Base-by-base conservation (phyloP, 2,329 filamentous ascomycete genomes). In the Trichothecium roseum region DNA sequence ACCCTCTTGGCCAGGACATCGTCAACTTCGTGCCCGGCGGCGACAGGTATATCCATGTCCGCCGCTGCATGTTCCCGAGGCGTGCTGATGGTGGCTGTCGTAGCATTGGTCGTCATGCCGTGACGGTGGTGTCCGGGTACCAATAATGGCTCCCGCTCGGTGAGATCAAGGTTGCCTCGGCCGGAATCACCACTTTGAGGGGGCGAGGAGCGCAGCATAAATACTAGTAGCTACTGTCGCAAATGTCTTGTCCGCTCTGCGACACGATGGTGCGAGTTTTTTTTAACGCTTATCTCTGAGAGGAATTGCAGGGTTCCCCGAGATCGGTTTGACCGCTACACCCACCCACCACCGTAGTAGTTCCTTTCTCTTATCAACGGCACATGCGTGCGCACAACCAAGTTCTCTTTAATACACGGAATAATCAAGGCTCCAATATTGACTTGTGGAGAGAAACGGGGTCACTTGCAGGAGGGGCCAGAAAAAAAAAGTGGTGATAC, bases 1-100 rank as follows among this genome's bases (percentile, higher is more conserved):
- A 74, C 61, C 7, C 49, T 53, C 29, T 53, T 56, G 8, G 46
- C 48, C 35, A 45, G 38, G 15, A n/a, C 32, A 17, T 14, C 14
- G 14, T 34, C 36, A n/a, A n/a, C 15, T 17, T 18, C 13, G 18
- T 20, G 18, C 13, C 16, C 13, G 4, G 30, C 16, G 10, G 9
- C 9, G 18, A 7, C 18, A 18, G 15, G 14, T 16, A 32, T 32
- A 9, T 17, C 14, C n/a, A 32, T 9, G 30, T 18, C 18, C 9
- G 30, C 30, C 14, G 15, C 14, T n/a, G 6, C 22, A 17, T 20
- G 4, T 3, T 22, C 4, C 15, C 14, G 31, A 8, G 24, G 4
- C 31, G 16, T 33, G 18, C 18, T 33, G 16, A n/a, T 33, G 9
- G 8, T 33, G 16, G 9, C 31, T 18, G 12, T 3, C 8, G 17